Percentiles rank a stretch among this genome's conserved stretches.
phyloP scores from a whole-genome alignment of 257 asterid genomes.

The Osmanthus fragrans region DNA sequence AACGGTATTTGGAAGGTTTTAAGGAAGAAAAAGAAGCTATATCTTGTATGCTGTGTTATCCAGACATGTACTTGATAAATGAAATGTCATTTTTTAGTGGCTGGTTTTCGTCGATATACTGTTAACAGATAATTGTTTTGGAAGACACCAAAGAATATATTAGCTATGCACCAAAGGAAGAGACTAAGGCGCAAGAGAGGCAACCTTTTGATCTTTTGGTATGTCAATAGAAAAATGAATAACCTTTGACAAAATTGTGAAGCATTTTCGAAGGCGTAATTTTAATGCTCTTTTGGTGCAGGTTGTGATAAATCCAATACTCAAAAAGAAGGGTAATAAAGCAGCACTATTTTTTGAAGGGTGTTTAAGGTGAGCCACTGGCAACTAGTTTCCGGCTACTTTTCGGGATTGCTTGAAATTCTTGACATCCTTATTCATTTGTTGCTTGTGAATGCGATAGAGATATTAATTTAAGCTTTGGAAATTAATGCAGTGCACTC shows the following conservation, averaged over 20 bases:
- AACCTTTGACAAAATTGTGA: background rate
- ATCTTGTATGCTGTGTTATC: background rate
- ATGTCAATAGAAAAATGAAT: constrained; percentile 22
- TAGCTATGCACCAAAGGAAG: constrained; percentile 63
- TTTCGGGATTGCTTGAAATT: background rate
- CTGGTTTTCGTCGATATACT: background rate
- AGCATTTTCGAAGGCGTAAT: constrained; percentile 17
- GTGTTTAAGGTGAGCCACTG: constrained; percentile 69
- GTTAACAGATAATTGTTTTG: constrained; percentile 74
- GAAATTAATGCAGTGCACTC: background rate
- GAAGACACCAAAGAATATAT: constrained; percentile 83
- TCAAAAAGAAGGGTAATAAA: constrained; percentile 60
- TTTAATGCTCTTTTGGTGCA: constrained; percentile 37
- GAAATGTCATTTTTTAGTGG: background rate
- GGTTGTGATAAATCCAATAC: constrained; percentile 85
- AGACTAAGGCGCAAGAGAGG: constrained; percentile 63
- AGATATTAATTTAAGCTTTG: background rate
- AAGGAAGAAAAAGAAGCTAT: background rate
- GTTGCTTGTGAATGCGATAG: background rate
- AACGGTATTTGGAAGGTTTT: background rate
- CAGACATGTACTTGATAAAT: background rate
- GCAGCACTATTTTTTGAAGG: constrained; percentile 91
- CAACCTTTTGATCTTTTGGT: constrained; percentile 88
- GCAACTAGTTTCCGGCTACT: background rate
- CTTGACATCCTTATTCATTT: background rate